Percentiles rank a stretch among this genome's conserved stretches.
Evolutionary conservation across 805 yeast genomes (phyloP).

Genomic region (Saccharomycopsis sp.): DNA sequence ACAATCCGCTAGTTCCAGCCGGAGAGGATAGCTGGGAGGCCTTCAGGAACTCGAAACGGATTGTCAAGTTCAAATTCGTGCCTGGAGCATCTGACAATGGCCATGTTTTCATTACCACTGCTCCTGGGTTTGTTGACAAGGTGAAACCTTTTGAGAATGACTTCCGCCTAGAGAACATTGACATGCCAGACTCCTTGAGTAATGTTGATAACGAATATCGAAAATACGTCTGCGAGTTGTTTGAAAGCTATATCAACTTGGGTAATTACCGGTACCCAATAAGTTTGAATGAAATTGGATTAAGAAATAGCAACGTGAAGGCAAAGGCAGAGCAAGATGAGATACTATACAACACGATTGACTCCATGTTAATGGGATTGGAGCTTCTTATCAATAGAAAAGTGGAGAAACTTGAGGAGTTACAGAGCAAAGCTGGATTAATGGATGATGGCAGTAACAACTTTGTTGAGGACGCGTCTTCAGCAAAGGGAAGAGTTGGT

Average conservation of each 20-base stretch:
- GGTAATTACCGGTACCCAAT: slow-evolving; percentile 19
- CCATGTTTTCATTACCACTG: slow-evolving; percentile 5
- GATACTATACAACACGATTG: slow-evolving; percentile 15
- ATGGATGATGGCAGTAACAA: slow-evolving; percentile 1
- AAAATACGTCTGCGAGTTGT: slow-evolving; percentile 14
- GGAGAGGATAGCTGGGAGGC: slow-evolving; percentile 4
- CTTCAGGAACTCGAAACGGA: slow-evolving; percentile 9
- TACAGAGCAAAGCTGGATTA: background rate
- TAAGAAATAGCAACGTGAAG: slow-evolving; percentile 12
- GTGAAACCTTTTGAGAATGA: slow-evolving; percentile 7
- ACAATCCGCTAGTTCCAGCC: slow-evolving; percentile 13
- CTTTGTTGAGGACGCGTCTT: background rate
- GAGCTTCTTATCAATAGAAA: slow-evolving; percentile 21
- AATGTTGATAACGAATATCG: slow-evolving; percentile 8
- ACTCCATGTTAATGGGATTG: slow-evolving; percentile 17
- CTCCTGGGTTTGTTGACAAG: background rate
- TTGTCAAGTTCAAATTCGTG: slow-evolving; percentile 9
- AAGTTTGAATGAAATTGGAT: slow-evolving; percentile 17
- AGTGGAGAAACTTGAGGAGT: slow-evolving; percentile 7
- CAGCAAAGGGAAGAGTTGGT: slow-evolving; percentile 23
- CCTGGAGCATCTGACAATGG: slow-evolving; percentile 16
- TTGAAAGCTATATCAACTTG: slow-evolving; percentile 13
- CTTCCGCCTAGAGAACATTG: slow-evolving; percentile 2
- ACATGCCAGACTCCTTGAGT: slow-evolving; percentile 16
- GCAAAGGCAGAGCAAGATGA: slow-evolving; percentile 15